Percentiles rank a stretch among this genome's conserved stretches.
Evolutionary conservation across 2,329 filamentous ascomycete species (phyloP).

Genomic region (Geosmithia flava): DNA sequence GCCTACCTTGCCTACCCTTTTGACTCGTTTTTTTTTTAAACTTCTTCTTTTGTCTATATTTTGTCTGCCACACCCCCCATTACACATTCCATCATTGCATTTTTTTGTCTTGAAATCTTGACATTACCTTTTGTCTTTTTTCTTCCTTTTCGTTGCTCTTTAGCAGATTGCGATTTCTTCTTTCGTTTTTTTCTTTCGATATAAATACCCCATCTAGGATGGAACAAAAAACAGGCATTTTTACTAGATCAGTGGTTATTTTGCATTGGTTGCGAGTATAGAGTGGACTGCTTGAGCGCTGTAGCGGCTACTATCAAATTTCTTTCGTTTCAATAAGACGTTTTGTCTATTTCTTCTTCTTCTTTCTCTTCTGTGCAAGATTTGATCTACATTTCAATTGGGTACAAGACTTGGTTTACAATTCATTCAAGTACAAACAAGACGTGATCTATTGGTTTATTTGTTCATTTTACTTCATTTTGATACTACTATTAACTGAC

Average conservation of each 20-base stretch:
- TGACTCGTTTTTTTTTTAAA: too few species aligned
- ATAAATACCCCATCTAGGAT: not conserved
- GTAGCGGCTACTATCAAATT: too few species aligned
- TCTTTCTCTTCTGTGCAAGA: not conserved
- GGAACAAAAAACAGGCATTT: not conserved
- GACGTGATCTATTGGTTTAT: too few species aligned
- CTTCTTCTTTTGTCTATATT: too few species aligned
- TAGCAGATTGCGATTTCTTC: not conserved
- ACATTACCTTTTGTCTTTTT: not conserved
- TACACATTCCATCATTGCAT: not conserved
- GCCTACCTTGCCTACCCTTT: not conserved
- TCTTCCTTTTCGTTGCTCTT: not conserved
- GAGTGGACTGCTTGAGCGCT: too few species aligned
- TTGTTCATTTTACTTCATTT: too few species aligned
- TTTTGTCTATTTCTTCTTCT: too few species aligned
- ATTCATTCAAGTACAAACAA: too few species aligned
- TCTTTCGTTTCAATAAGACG: too few species aligned
- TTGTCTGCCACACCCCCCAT: too few species aligned
- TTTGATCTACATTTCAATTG: not conserved
- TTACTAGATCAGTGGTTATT: not conserved
- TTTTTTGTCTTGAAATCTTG: not conserved
- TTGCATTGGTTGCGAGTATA: not conserved
- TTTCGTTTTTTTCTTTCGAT: not conserved
- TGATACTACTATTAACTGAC: too few species aligned
- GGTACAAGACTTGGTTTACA: too few species aligned